A percentile compares a stretch with the other conserved stretches of the same genome.
Conservation (phyloP, 495 filamentous ascomycete genomes). For the Hypoxylon lienhwacheense region DNA sequence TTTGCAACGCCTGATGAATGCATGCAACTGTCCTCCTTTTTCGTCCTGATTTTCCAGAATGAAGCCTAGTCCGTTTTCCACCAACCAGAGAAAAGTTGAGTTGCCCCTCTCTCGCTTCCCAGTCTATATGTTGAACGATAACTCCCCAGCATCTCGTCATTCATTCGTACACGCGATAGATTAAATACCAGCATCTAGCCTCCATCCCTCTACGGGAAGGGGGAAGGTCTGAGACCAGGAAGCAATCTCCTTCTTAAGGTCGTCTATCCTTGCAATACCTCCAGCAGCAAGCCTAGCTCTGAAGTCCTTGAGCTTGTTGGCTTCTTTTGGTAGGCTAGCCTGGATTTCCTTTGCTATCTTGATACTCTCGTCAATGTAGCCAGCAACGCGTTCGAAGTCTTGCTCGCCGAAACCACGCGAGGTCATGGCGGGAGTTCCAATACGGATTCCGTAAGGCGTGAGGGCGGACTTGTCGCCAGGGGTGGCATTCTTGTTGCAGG, state of each 20-base stretch:
- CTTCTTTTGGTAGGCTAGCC: constrained; percentile 82
- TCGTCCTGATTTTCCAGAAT: constrained; percentile 32
- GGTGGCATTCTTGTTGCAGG: constrained; percentile 99
- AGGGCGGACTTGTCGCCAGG: constrained; percentile 98
- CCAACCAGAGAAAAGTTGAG: constrained; percentile 42
- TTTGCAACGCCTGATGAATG: constrained; percentile 46
- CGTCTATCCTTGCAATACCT: constrained; percentile 74
- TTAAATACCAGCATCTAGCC: constrained; percentile 54
- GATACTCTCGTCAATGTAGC: constrained; percentile 84
- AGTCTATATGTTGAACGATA: constrained; percentile 38
- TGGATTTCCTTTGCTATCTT: constrained; percentile 84
- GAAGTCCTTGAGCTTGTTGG: constrained; percentile 99
- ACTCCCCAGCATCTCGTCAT: constrained; percentile 19
- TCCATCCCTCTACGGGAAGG: constrained; percentile 76
- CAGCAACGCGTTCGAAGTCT: constrained; percentile 87
- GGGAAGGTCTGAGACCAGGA: constrained; percentile 90
- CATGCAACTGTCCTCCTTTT: constrained; percentile 39
- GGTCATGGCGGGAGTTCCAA: constrained; percentile 97
- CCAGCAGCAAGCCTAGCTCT: constrained; percentile 83
- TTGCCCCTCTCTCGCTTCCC: constrained; percentile 35
- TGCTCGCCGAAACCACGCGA: constrained; percentile 89
- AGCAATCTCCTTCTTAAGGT: constrained; percentile 84
- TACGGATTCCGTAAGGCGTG: constrained; percentile 90
- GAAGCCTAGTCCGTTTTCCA: constrained; percentile 22
- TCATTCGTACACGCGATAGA: constrained; percentile 15